A percentile compares a stretch with the other conserved stretches of the same genome.
Conservation (phyloP, 208 protist species). For the Trypanosoma vivax region DNA sequence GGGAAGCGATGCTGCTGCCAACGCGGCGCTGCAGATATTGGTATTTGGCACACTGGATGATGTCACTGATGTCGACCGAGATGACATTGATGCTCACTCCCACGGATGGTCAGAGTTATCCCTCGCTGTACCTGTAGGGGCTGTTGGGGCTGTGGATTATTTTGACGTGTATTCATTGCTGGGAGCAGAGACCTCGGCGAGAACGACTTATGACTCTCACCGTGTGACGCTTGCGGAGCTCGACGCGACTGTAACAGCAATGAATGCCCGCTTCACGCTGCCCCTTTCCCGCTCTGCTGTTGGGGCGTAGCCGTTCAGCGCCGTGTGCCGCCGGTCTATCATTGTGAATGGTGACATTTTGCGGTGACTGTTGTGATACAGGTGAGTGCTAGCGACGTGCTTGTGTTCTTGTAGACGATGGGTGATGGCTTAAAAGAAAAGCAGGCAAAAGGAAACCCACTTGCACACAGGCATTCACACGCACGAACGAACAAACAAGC, state of each 20-base stretch:
- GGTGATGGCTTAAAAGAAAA: no score
- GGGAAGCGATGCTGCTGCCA: conserved; percentile 52
- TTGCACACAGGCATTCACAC: no score
- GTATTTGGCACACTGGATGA: conserved; percentile 28
- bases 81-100: not conserved
- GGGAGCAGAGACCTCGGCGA: conserved; percentile 11
- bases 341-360: no score
- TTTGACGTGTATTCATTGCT: conserved; percentile 56
- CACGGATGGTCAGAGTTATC: not conserved
- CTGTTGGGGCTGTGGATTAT: not conserved
- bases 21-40: conserved; percentile 53
- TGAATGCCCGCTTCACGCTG: conserved; percentile 25
- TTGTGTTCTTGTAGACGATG: no score
- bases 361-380: no score
- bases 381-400: no score
- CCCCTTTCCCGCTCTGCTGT: not conserved
- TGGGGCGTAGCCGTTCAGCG: not conserved
- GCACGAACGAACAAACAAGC: no score
- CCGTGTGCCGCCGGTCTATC: not conserved
- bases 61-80: conserved; percentile 1
- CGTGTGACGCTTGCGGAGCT: conserved; percentile 38
- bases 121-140: not conserved
- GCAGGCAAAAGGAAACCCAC: no score
- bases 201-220: conserved; percentile 17
- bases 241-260: conserved; percentile 27